A percentile compares a stretch with the other conserved stretches of the same genome.
Evolutionary conservation across 495 filamentous ascomycete genomes (phyloP).

Genomic region (Penicilliopsis zonata): DNA sequence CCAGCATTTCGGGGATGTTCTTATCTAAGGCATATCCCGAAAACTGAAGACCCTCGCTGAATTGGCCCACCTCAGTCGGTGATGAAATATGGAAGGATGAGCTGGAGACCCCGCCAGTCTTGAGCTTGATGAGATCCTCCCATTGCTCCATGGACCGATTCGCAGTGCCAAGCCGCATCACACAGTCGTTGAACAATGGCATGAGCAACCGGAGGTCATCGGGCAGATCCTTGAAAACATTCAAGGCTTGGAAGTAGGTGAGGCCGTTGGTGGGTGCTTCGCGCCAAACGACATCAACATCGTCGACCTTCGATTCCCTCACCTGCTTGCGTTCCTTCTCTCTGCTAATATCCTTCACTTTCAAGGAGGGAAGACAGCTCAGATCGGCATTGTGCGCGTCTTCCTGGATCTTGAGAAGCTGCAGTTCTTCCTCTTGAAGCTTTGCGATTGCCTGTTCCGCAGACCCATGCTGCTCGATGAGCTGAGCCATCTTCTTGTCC

Average conservation of each 20-base stretch:
- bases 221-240: conserved; percentile 65
- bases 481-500: conserved; percentile 53
- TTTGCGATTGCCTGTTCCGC: conserved; percentile 55
- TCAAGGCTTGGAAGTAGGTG: conserved; percentile 89
- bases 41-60: conserved; percentile 70
- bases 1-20: conserved; percentile 84
- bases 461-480: conserved; percentile 53
- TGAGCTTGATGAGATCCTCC: conserved; percentile 89
- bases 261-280: conserved; percentile 89
- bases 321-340: conserved; percentile 58
- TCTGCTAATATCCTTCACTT: conserved; percentile 78
- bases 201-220: conserved; percentile 75
- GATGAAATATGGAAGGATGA: conserved; percentile 66
- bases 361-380: conserved; percentile 75
- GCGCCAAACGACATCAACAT: conserved; percentile 73
- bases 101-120: conserved; percentile 83
- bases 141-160: conserved; percentile 84
- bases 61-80: conserved; percentile 54
- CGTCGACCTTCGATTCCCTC: conserved; percentile 51
- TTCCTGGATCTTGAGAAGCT: conserved; percentile 70
- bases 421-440: conserved; percentile 63
- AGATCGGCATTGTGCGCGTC: conserved; percentile 72
- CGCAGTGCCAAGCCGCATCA: conserved; percentile 85
- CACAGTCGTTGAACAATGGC: conserved; percentile 81
- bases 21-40: conserved; percentile 76